A percentile compares a stretch with the other conserved stretches of the same genome.
phyloP scores from a whole-genome alignment of 106 monocot species.

The Narthecium ossifragum region DNA sequence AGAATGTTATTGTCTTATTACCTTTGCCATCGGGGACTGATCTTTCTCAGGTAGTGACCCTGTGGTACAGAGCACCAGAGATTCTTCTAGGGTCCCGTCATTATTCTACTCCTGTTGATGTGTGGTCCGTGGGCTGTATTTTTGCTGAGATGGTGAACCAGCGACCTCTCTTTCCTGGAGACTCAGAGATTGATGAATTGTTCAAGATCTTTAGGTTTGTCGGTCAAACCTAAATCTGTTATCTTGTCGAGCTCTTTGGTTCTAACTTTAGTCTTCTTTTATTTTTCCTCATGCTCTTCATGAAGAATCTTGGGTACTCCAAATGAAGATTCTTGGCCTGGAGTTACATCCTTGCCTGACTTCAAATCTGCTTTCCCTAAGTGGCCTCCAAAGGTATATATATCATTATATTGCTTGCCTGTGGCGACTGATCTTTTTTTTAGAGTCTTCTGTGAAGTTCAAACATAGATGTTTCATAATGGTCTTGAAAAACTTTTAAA shows the following conservation, averaged over 20 bases:
- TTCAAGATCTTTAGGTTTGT: constrained; percentile 95
- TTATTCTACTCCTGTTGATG: constrained; percentile 93
- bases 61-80: constrained; percentile 99
- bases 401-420: neutral
- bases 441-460: no score
- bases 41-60: constrained; percentile 84
- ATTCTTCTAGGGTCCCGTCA: constrained; percentile 83
- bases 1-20: neutral
- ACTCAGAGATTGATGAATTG: constrained; percentile 94
- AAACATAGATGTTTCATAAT: no score
- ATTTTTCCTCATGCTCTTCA: neutral
- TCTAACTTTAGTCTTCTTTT: neutral
- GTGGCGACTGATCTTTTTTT: neutral
- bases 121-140: constrained; percentile 99
- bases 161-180: constrained; percentile 83
- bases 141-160: constrained; percentile 98
- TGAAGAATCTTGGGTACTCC: constrained; percentile 85
- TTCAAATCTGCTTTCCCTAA: constrained; percentile 93
- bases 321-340: constrained; percentile 96
- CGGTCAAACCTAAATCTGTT: neutral
- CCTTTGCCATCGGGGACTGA: neutral
- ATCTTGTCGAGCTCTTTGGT: constrained; percentile 3
- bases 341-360: constrained; percentile 81
- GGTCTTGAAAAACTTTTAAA: no score
- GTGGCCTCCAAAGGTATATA: constrained; percentile 79